Conservation (phyloP, 2,329 filamentous ascomycete species). For the Epichloe scottii region DNA sequence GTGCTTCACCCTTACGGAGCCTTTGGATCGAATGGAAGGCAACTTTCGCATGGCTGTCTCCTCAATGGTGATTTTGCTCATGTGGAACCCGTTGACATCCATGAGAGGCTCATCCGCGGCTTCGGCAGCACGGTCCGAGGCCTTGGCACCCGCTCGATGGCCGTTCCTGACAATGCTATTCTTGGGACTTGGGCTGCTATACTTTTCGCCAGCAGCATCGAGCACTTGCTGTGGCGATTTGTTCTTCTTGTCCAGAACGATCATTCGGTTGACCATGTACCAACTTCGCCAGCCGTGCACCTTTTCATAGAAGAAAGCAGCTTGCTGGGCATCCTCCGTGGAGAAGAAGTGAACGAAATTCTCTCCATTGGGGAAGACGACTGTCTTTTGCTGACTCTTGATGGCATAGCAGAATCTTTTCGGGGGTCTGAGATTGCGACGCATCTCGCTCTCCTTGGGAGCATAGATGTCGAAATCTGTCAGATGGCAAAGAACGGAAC, state of each 20-base stretch:
- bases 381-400: constrained; percentile 83
- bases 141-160: not conserved
- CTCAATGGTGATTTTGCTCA: constrained; percentile 5
- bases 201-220: not conserved
- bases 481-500: constrained; percentile 63
- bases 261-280: constrained; percentile 69
- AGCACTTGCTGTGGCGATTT: constrained; percentile 10
- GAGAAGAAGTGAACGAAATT: constrained; percentile 91
- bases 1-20: not conserved
- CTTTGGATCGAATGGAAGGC: not conserved
- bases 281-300: constrained; percentile 82
- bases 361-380: constrained; percentile 67
- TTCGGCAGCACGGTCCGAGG: not conserved
- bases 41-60: not conserved
- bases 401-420: constrained; percentile 79
- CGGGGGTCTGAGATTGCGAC: constrained; percentile 65
- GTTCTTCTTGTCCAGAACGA: constrained; percentile 29
- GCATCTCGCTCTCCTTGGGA: constrained; percentile 54
- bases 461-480: constrained; percentile 89
- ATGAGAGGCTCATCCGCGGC: constrained; percentile 6
- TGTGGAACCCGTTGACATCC: constrained; percentile 9
- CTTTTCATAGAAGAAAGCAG: constrained; percentile 55
- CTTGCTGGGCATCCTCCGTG: constrained; percentile 56
- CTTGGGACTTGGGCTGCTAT: not conserved
- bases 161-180: constrained; percentile 1